Conservation (phyloP, 306 rosid genomes). For the Lithocarpus polystachyus region DNA sequence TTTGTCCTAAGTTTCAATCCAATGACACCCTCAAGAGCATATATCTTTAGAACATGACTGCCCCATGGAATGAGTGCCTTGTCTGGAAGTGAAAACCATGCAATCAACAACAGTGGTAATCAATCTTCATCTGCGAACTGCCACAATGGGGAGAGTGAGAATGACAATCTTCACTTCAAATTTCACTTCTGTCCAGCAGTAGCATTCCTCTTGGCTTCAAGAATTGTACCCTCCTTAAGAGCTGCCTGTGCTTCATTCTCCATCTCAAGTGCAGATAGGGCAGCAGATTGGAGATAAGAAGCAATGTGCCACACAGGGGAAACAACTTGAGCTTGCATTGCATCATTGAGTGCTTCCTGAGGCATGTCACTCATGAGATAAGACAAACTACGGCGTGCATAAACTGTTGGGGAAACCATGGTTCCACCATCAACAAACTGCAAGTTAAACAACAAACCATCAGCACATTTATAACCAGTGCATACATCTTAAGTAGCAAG, state of each 20-base stretch:
- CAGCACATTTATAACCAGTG: background rate
- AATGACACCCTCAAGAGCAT: background rate
- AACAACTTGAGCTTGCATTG: conserved; percentile 68
- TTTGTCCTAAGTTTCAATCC: background rate
- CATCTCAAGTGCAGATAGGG: conserved; percentile 57
- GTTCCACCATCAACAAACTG: conserved; percentile 76
- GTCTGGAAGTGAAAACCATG: background rate
- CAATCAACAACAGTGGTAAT: background rate
- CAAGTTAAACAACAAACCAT: conserved; percentile 10
- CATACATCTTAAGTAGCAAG: background rate
- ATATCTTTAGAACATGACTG: background rate
- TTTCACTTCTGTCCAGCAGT: conserved; percentile 49
- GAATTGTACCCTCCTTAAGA: conserved; percentile 59
- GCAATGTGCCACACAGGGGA: conserved; percentile 81
- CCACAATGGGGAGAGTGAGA: background rate
- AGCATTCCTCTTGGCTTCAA: conserved; percentile 56
- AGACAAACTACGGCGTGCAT: conserved; percentile 65
- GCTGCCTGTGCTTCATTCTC: conserved; percentile 66
- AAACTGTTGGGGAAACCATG: conserved; percentile 74
- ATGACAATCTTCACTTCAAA: conserved; percentile 21
- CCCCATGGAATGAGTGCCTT: background rate
- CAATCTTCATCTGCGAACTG: background rate
- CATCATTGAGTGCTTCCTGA: conserved; percentile 65
- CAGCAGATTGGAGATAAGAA: conserved; percentile 74
- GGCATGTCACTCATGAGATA: conserved; percentile 68